A percentile compares a stretch with the other conserved stretches of the same genome.
These are phyloP conservation scores for Schoenoplectus tabernaemontani DNA, from an alignment of 202 grass and related monocot genomes.

Conservation along the genomic window DNA sequence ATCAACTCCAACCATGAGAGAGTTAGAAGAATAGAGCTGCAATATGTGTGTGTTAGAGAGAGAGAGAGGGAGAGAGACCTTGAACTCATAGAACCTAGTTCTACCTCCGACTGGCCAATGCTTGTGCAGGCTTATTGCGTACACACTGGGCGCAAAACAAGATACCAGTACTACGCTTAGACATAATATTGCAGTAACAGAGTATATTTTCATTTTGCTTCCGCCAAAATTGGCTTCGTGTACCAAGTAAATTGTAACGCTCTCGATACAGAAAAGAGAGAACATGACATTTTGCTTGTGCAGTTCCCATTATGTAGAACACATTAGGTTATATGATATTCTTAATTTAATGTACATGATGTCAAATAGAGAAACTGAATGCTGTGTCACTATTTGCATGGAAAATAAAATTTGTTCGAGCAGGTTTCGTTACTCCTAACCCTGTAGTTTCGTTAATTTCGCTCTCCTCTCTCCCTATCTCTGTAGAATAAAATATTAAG, in stretches of 20 bases:
- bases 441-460: constrained; percentile 14
- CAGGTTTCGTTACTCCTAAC: constrained; percentile 21
- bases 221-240: background rate
- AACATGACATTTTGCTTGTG: background rate
- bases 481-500: too few species aligned
- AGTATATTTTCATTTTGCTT: constrained; percentile 15
- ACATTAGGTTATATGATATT: background rate
- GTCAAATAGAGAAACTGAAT: background rate
- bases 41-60: too few species aligned
- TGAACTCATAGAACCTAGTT: constrained; percentile 39
- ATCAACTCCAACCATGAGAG: background rate
- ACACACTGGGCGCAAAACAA: background rate
- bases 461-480: too few species aligned
- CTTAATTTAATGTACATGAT: background rate
- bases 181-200: background rate
- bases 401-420: background rate
- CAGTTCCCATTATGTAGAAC: background rate
- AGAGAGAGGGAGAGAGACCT: constrained; percentile 24
- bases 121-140: background rate
- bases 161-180: background rate
- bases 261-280: background rate
- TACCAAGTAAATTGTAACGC: too few species aligned
- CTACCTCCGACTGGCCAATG: constrained; percentile 31
- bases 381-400: background rate
- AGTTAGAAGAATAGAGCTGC: background rate